Percentiles rank a stretch among this genome's conserved stretches.
phyloP scores from a whole-genome alignment of 2,329 filamentous ascomycete species.

The Fusarium scirpi region DNA sequence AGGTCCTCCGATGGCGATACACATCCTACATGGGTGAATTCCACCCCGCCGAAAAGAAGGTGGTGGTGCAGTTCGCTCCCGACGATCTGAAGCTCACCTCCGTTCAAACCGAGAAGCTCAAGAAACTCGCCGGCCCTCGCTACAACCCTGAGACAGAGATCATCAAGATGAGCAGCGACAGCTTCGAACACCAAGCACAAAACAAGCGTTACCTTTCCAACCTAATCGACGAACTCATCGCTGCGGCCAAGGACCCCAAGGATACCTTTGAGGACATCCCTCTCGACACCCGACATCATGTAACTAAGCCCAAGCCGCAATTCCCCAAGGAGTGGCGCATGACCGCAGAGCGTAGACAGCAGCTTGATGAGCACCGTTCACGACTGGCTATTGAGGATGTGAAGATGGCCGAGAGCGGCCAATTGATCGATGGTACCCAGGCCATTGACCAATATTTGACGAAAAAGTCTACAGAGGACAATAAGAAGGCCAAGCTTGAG shows the following conservation, averaged over 20 bases:
- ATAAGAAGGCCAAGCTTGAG: conserved; percentile 50
- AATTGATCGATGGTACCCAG: conserved; percentile 69
- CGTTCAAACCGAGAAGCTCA: conserved; percentile 80
- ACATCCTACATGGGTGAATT: conserved; percentile 95
- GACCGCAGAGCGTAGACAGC: conserved; percentile 73
- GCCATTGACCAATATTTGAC: conserved; percentile 57
- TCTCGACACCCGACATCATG: conserved; percentile 87
- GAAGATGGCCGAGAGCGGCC: conserved; percentile 63
- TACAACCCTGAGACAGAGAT: conserved; percentile 88
- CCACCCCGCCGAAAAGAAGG: conserved; percentile 92
- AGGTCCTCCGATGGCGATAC: conserved; percentile 92
- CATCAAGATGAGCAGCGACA: conserved; percentile 91
- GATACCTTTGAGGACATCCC: conserved; percentile 92
- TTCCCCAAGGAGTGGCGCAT: conserved; percentile 90
- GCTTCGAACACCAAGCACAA: conserved; percentile 88
- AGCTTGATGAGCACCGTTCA: conserved; percentile 72
- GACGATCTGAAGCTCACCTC: conserved; percentile 77
- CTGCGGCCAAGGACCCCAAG: conserved; percentile 78
- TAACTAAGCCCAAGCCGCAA: conserved; percentile 72
- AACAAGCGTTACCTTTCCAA: conserved; percentile 97
- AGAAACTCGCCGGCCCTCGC: conserved; percentile 85
- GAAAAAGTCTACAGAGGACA: conserved; percentile 51
- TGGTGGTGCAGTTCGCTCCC: conserved; percentile 89
- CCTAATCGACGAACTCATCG: conserved; percentile 77
- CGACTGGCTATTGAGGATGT: conserved; percentile 66